Evolutionary conservation across 257 asterid species (phyloP).

Genomic region (Gentiana straminea): DNA sequence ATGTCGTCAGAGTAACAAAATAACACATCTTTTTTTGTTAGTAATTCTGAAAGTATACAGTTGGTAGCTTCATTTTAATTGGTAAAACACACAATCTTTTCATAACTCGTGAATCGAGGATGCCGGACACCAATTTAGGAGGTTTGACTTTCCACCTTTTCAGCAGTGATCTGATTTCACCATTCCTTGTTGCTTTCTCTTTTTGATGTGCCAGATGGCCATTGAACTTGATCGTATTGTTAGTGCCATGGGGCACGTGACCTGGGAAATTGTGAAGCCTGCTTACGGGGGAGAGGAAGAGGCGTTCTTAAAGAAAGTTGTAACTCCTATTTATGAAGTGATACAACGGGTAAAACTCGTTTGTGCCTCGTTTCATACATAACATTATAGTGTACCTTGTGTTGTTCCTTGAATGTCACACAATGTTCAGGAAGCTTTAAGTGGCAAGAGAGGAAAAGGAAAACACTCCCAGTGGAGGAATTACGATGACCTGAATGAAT

Average conservation of each 20-base stretch:
- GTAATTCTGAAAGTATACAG: no score
- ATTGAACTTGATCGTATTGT: conserved; percentile 96
- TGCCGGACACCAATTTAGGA: no score
- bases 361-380: conserved; percentile 4
- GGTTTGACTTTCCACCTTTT: no score
- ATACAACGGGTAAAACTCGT: conserved; percentile 56
- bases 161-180: no score
- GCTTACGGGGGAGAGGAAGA: conserved; percentile 99
- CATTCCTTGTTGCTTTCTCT: conserved; percentile 2
- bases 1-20: neutral
- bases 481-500: conserved; percentile 89
- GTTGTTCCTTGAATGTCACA: conserved; percentile 2
- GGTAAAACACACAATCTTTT: no score
- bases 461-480: conserved; percentile 97
- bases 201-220: conserved; percentile 52
- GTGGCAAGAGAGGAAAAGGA: conserved; percentile 69
- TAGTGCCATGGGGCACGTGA: conserved; percentile 88
- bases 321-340: conserved; percentile 91
- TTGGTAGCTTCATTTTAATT: no score
- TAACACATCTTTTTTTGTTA: neutral
- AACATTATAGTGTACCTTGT: conserved; percentile 2
- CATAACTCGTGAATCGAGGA: no score
- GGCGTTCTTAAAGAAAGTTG: conserved; percentile 77
- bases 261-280: conserved; percentile 94
- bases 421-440: conserved; percentile 66